Evolutionary conservation across 192 early-diverging fungal species (phyloP).

Genomic region (Coemansia sp.): DNA sequence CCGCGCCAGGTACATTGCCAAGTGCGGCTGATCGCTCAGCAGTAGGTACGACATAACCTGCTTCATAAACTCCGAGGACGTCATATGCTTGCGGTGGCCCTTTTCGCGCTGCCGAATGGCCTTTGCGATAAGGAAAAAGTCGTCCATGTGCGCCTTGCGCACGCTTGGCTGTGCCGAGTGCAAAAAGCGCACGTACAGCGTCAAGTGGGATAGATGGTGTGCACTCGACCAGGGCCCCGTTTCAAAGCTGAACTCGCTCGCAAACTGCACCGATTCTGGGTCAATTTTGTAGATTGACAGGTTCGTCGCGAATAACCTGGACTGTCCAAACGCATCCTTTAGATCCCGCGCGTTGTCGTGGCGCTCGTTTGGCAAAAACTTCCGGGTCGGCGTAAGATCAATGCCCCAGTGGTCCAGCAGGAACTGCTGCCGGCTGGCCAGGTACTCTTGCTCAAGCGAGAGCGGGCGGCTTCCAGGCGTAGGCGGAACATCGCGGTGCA

Average conservation of each 20-base stretch:
- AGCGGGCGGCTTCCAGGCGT: constrained; percentile 17
- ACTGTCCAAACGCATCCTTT: neutral
- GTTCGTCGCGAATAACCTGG: constrained; percentile 1
- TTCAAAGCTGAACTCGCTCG: constrained; percentile 32
- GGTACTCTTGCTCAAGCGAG: constrained; percentile 14
- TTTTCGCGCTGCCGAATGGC: constrained; percentile 35
- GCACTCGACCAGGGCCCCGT: neutral
- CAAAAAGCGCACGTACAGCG: constrained; percentile 24
- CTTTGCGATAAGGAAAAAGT: constrained; percentile 48
- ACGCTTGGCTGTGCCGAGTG: constrained; percentile 1
- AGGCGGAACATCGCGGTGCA: neutral
- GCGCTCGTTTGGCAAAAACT: neutral
- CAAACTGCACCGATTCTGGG: neutral
- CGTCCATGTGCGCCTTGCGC: constrained; percentile 3
- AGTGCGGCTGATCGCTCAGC: constrained; percentile 11
- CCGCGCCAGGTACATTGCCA: constrained; percentile 24
- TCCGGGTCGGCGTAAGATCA: constrained; percentile 23
- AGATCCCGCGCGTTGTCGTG: neutral
- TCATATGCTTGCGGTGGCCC: constrained; percentile 13
- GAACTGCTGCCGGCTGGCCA: constrained; percentile 8
- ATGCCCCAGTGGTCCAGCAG: constrained; percentile 19
- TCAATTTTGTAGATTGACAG: neutral
- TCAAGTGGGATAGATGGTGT: too few relatives aligned
- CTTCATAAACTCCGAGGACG: neutral
- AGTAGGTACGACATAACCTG: constrained; percentile 24